Percentiles rank a stretch among this genome's conserved stretches.
Conservation (phyloP, 2,329 filamentous ascomycete species). For the Colletotrichum gloeosporioides region DNA sequence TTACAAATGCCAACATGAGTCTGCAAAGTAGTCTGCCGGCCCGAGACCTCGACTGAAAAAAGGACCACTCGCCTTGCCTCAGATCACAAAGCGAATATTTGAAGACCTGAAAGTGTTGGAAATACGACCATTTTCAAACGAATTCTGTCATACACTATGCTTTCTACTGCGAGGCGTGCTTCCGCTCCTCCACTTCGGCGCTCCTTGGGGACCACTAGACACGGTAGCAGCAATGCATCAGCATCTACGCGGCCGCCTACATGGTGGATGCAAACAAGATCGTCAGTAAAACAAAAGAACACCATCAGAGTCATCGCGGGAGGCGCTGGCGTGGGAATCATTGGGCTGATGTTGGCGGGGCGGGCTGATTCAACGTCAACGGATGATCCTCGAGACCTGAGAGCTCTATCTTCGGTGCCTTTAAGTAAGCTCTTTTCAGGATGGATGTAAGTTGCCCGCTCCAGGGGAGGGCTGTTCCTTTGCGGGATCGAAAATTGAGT, state of each 20-base stretch:
- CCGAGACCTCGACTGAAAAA: not conserved
- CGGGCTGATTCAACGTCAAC: not conserved
- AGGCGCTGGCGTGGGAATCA: not conserved
- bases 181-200: not conserved
- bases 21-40: not conserved
- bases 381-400: not conserved
- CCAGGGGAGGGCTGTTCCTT: not conserved
- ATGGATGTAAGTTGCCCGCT: not conserved
- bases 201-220: not conserved
- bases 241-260: not conserved
- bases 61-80: not conserved
- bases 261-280: not conserved
- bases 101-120: accelerated
- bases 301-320: not conserved
- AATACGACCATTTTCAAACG: accelerated
- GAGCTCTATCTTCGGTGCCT: not conserved
- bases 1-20: not conserved
- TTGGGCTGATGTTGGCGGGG: not conserved
- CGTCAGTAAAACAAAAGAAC: not conserved
- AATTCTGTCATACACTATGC: not conserved
- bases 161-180: not conserved
- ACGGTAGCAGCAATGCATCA: not conserved
- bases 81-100: not conserved
- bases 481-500: no score
- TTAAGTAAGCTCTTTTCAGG: not conserved